A percentile compares a stretch with the other conserved stretches of the same genome.
These are phyloP conservation scores for Malassezia slooffiae DNA, from an alignment of 1,284 basidiomycete species.

Conservation along the genomic window DNA sequence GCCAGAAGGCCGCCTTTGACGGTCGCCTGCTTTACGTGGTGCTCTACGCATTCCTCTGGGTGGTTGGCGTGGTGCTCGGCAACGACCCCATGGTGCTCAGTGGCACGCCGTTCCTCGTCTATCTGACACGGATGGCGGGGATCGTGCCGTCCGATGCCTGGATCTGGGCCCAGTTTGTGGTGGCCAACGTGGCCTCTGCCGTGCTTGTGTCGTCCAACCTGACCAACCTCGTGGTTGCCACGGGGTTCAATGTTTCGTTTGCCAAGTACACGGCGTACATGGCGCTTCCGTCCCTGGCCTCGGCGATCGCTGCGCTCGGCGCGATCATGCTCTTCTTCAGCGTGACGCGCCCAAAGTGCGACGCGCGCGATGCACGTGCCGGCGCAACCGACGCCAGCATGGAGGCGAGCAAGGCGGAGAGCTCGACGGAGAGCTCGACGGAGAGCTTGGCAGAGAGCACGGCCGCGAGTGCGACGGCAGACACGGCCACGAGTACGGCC, in stretches of 20 bases:
- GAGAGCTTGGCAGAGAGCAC: no score
- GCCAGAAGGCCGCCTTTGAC: conserved; percentile 13
- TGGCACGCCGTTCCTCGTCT: conserved; percentile 73
- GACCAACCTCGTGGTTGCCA: conserved; percentile 48
- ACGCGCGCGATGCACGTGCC: neutral
- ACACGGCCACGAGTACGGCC: no score
- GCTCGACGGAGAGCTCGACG: no score
- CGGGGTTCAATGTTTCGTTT: conserved; percentile 36
- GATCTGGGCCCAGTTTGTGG: conserved; percentile 60
- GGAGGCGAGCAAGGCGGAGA: no score
- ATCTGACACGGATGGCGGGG: conserved; percentile 64
- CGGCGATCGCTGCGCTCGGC: conserved; percentile 23
- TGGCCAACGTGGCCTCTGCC: conserved; percentile 62
- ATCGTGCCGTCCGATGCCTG: conserved; percentile 57
- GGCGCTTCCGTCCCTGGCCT: conserved; percentile 34
- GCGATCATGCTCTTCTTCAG: conserved; percentile 32
- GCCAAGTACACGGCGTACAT: conserved; percentile 42
- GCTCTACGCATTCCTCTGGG: conserved; percentile 69
- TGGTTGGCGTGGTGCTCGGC: conserved; percentile 68
- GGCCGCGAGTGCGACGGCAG: no score
- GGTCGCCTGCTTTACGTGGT: conserved; percentile 59
- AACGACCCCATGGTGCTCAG: conserved; percentile 54
- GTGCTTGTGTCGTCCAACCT: conserved; percentile 48
- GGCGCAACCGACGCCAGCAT: no score
- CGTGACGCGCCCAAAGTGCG: neutral